phyloP scores from a whole-genome alignment of 1,284 basidiomycete species.

The Lignosus rhinocerotis region DNA sequence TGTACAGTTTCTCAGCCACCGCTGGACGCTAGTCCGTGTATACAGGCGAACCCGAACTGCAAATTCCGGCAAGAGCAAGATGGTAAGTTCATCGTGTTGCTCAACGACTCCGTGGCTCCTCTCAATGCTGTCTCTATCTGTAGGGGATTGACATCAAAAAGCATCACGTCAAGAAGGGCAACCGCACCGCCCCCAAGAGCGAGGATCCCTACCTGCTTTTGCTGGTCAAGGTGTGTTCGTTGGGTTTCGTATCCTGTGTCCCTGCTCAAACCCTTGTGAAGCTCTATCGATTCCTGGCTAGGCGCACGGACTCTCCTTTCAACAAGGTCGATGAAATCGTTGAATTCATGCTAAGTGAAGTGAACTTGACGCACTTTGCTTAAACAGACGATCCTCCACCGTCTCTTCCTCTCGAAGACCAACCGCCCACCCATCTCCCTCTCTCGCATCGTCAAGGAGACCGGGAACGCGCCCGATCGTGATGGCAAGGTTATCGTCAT shows the following conservation, averaged over 20 bases:
- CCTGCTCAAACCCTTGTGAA: conserved; percentile 33
- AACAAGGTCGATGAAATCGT: conserved; percentile 76
- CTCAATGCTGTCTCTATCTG: conserved; percentile 13
- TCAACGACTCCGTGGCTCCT: conserved; percentile 8
- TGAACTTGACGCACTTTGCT: conserved; percentile 16
- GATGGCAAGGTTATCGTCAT: conserved; percentile 86
- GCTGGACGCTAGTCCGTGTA: conserved; percentile 16
- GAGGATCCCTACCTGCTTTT: conserved; percentile 99
- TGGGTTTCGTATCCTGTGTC: neutral
- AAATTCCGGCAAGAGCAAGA: conserved; percentile 63
- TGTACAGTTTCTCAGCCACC: conserved; percentile 57
- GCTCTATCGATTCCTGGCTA: conserved; percentile 99
- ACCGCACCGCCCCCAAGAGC: conserved; percentile 93
- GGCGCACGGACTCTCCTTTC: conserved; percentile 94
- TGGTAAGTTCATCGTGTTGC: conserved; percentile 65
- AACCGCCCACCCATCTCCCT: conserved; percentile 97
- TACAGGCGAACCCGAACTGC: conserved; percentile 36
- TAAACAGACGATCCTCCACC: conserved; percentile 84
- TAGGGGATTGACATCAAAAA: conserved; percentile 97
- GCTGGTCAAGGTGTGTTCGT: conserved; percentile 85
- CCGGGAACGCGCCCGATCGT: conserved; percentile 67
- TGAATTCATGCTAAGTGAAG: neutral
- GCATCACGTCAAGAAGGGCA: conserved; percentile 99
- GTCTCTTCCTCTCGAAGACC: conserved; percentile 96
- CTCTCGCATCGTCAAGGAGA: conserved; percentile 87